phyloP scores from a whole-genome alignment of 1,284 basidiomycete species.

The Schizophyllum amplum region DNA sequence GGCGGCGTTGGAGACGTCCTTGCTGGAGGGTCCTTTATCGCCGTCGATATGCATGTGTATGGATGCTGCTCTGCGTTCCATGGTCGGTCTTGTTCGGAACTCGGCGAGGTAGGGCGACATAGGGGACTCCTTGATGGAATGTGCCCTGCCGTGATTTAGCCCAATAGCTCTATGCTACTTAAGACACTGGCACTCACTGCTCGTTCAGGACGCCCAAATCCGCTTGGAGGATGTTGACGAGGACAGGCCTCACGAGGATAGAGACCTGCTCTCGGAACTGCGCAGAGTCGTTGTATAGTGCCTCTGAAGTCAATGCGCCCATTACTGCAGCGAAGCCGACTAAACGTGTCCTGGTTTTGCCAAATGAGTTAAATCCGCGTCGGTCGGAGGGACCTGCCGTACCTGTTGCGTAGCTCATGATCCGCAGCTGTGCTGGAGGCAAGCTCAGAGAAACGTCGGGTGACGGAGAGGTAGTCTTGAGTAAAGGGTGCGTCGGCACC shows the following conservation, averaged over 20 bases:
- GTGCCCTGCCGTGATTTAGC: constrained; percentile 32
- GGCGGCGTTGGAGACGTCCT: constrained; percentile 70
- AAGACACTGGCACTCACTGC: constrained; percentile 43
- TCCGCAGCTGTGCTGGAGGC: constrained; percentile 44
- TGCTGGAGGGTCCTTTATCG: constrained; percentile 72
- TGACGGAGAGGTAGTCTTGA: constrained; percentile 61
- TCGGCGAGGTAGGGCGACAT: constrained; percentile 74
- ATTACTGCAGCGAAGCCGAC: constrained; percentile 83
- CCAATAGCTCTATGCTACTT: constrained; percentile 8
- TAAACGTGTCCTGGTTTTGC: constrained; percentile 58
- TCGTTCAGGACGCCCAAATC: constrained; percentile 55
- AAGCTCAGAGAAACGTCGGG: constrained; percentile 63
- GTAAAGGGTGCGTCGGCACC: constrained; percentile 71
- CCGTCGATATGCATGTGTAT: constrained; percentile 84
- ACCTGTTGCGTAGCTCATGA: constrained; percentile 66
- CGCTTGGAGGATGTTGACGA: constrained; percentile 64
- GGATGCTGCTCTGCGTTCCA: constrained; percentile 77
- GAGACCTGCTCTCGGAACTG: constrained; percentile 72
- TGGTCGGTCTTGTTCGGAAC: constrained; percentile 66
- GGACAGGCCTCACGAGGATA: constrained; percentile 67
- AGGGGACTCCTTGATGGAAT: constrained; percentile 56
- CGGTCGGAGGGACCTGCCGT: constrained; percentile 4
- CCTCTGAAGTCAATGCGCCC: constrained; percentile 80
- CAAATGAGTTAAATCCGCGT: neutral
- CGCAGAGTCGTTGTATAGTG: constrained; percentile 68